Evolutionary conservation across 805 yeast species (phyloP), one percentile per base, ranked within the genome.

Genomic region (Candida awuae): DNA sequence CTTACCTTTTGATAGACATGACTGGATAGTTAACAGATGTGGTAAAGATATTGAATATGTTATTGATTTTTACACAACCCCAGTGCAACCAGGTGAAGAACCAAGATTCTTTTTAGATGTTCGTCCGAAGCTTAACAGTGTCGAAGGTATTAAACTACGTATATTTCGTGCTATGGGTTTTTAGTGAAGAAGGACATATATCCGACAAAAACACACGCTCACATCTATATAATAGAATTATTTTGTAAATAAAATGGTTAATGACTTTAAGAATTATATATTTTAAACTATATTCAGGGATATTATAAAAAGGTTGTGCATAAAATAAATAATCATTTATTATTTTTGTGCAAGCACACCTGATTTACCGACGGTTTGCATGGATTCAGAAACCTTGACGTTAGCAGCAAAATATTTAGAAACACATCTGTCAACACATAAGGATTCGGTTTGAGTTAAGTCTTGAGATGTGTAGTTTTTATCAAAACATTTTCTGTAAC

Each of bases 391-490:
- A 46, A 88, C 95, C 66, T 85, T 84, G 47, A 86, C 92, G 60
- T 88, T 88, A 49, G 94, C 84, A 54, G 85, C 96, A 54, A 88
- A 88, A 65, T 88, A 88, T 64, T 88, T 88, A 53, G 92, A 76
- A 42, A 88, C 97, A 70, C 97, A 88, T 73, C 96, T 81, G 67
- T 88, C 97, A 47, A 88, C 71, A 63, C 97, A 88, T 34, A 84
- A 67, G 33, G 86, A 77, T 66, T 88, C 97, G 51, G 70, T 77
- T 67, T 83, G 84, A 65, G 70, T 73, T 46, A 88, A 68, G 18
- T 79, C 87, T 40, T 86, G 81, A 38, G 84, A 88, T 37, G 62
- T 52, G 66, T 87, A 88, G 37, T 66, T 53, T 47, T 66, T 68
- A 56, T 61, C 71, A 58, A 87, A 82, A 68, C 97, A 88, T 67